Evolutionary conservation across 768 basidiomycete genomes (phyloP).

Genomic region (Chalciporus piperatus): DNA sequence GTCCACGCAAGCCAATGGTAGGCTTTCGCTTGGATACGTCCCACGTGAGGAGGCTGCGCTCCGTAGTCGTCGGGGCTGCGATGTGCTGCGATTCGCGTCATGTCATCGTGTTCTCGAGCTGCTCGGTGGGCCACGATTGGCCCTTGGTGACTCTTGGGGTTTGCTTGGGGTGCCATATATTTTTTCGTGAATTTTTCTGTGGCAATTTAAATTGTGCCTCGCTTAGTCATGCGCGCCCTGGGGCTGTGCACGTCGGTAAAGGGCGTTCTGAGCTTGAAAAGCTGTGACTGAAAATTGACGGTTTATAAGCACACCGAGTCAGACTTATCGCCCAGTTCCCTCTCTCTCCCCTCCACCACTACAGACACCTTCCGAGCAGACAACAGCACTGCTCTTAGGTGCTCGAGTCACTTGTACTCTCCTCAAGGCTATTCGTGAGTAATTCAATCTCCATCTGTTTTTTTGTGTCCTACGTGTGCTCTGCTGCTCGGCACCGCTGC

Average conservation of each 20-base stretch:
- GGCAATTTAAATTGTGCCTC: not conserved
- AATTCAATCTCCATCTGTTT: conserved; percentile 22
- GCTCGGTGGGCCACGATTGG: not conserved
- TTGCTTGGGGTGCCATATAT: not conserved
- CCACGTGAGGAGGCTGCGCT: conserved; percentile 2
- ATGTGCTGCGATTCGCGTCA: not conserved
- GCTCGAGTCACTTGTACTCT: conserved; percentile 21
- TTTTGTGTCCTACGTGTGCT: conserved; percentile 32
- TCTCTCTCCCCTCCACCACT: conserved; percentile 19
- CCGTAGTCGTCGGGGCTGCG: conserved; percentile 20
- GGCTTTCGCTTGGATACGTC: not conserved
- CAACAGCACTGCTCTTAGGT: conserved; percentile 17
- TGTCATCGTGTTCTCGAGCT: not conserved
- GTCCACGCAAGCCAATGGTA: no score
- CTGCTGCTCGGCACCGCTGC: conserved; percentile 18
- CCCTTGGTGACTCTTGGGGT: not conserved
- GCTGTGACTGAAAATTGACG: conserved; percentile 22
- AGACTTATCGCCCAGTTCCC: not conserved
- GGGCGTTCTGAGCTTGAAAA: conserved; percentile 37
- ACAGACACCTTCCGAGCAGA: conserved; percentile 18
- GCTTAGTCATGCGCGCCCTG: conserved; percentile 1
- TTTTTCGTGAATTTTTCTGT: not conserved
- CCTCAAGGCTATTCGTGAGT: conserved; percentile 24
- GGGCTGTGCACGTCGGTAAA: conserved; percentile 23
- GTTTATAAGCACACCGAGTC: conserved; percentile 34